A percentile compares a stretch with the other conserved stretches of the same genome.
phyloP scores from a whole-genome alignment of 2,329 filamentous ascomycete genomes.

The Fusarium kyushuense region DNA sequence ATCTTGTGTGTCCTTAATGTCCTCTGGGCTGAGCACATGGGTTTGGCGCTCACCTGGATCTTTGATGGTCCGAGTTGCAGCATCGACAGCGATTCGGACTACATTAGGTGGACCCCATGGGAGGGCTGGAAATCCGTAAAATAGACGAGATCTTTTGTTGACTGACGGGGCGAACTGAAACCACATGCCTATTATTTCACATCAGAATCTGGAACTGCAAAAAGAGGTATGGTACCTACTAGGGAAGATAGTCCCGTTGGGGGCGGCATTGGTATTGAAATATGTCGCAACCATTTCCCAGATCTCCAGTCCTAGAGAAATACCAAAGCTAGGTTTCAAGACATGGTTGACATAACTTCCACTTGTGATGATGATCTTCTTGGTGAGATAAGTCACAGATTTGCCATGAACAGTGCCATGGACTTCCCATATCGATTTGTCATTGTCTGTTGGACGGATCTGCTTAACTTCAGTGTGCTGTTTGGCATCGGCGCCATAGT shows the following conservation, averaged over 20 bases:
- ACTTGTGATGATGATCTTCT: conserved; percentile 25
- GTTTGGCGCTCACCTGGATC: conserved; percentile 17
- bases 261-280: conserved; percentile 33
- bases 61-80: conserved; percentile 20
- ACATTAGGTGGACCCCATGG: conserved; percentile 33
- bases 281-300: conserved; percentile 40
- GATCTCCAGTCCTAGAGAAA: conserved; percentile 27
- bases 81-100: conserved; percentile 31
- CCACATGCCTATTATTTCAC: conserved; percentile 16
- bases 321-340: conserved; percentile 24
- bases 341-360: conserved; percentile 31
- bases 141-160: conserved; percentile 20
- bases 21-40: conserved; percentile 7
- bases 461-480: conserved; percentile 25
- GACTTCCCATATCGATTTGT: conserved; percentile 20
- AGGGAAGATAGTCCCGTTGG: conserved; percentile 31
- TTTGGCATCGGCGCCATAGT: conserved; percentile 23
- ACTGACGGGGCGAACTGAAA: conserved; percentile 24
- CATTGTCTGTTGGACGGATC: conserved; percentile 6
- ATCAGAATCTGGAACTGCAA: not conserved
- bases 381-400: conserved; percentile 3
- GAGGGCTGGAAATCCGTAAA: conserved; percentile 30
- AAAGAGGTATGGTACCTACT: not conserved
- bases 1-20: conserved; percentile 23
- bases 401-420: conserved; percentile 2